Evolutionary conservation across 805 yeast species (phyloP).

Genomic region (Zygoascus ofunaensis): DNA sequence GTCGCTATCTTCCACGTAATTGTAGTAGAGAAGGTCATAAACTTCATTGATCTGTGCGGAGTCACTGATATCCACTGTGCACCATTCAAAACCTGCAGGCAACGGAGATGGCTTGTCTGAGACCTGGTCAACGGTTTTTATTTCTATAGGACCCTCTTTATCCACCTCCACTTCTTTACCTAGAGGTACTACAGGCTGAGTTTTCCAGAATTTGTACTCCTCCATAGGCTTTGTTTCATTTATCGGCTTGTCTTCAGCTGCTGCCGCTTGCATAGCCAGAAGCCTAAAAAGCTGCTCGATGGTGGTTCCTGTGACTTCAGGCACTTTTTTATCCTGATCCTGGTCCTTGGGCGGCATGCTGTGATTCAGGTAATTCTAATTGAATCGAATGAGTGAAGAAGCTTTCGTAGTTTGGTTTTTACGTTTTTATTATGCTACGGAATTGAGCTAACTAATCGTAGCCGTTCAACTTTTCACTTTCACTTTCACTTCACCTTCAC

Average conservation of each 20-base stretch:
- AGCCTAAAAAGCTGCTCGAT: conserved; percentile 18
- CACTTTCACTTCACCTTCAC: too few relatives aligned
- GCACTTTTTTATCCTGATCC: conserved; percentile 9
- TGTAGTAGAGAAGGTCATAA: conserved; percentile 68
- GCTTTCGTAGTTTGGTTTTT: not conserved
- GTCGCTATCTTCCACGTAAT: conserved; percentile 92
- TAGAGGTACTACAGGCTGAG: conserved; percentile 85
- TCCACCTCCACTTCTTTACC: conserved; percentile 46
- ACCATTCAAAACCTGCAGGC: conserved; percentile 82
- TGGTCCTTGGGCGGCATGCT: conserved; percentile 4
- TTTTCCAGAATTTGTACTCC: conserved; percentile 94
- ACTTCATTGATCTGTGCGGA: conserved; percentile 61
- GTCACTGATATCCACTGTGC: conserved; percentile 55
- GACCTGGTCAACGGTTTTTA: conserved; percentile 63
- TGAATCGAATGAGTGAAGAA: not conserved
- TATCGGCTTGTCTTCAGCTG: not conserved
- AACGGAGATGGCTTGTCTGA: conserved; percentile 63
- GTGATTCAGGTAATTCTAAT: not conserved
- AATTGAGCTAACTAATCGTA: too few relatives aligned
- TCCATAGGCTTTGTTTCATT: conserved; percentile 45
- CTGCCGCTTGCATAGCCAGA: conserved; percentile 9
- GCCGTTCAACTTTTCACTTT: too few relatives aligned
- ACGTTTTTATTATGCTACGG: too few relatives aligned
- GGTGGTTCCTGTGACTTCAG: conserved; percentile 18
- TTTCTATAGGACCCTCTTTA: conserved; percentile 76